Evolutionary conservation across 2,329 filamentous ascomycete genomes (phyloP), one percentile per base, ranked within the genome.

Genomic region (Trichophyton equinum): DNA sequence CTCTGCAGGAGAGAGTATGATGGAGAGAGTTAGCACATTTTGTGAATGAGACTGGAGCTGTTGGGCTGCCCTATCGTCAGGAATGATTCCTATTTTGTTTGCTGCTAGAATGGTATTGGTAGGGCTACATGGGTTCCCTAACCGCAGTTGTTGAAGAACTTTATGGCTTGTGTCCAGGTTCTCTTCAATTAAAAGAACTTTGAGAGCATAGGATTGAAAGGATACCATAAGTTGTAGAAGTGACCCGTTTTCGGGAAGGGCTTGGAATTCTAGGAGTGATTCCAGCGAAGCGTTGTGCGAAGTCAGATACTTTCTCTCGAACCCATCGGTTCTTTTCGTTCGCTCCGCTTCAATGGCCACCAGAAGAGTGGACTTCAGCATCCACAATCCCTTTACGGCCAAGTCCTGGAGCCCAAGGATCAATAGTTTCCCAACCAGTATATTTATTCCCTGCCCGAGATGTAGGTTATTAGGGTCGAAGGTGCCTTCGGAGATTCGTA

Each of bases 11-110:
- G 67, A 67, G 6, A 60, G 62, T 27, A 62, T 59, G 18, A 64
- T 62, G 1, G 67, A 69, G 13, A 76, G 64, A 7, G 74, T 73
- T 13, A 73, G 55, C 4, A 78, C 62, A 2, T 68, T 72, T 61
- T 75, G 76, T 1, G 77, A 75, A 4, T 78, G 67, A 1, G 74
- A 65, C 60, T 77, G 74, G n/a, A 79, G 67, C 62, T 79, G 76
- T 20, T 73, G 64, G 11, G 74, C 74, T 27, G 74, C 73, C 61
- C 76, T 76, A 42, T 76, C 74, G 27, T 67, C 68, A 2, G 68
- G 61, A 4, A 77, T 60, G n/a, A 62, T 65, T 4, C 71, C 70
- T 2, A 68, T 64, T n/a, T 76, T 68, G 13, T 74, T 59, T 2
- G 75, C 76, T 20, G 67, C 66, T 57, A 72, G 38, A 44, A 77